Base-by-base conservation (phyloP, 2,329 filamentous ascomycete genomes). In the Epichloe glyceriae region DNA sequence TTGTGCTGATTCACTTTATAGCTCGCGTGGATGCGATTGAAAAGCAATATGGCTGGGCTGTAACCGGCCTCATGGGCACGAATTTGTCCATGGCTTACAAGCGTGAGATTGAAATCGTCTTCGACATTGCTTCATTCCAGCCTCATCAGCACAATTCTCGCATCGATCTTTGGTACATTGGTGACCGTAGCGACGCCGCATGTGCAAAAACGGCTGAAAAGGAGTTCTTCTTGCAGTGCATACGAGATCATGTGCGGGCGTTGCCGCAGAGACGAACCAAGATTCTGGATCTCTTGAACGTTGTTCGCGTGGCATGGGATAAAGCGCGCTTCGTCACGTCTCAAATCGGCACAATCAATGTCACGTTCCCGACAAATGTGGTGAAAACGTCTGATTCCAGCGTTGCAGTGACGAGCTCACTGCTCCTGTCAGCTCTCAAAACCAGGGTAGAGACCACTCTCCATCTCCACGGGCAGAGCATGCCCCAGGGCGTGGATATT, bases 191-290 rank as follows among this genome's bases (percentile, higher is more conserved):
- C 46, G 72, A 78, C 42, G 66, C 69, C n/a, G 70, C 78, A 10
- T 62, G 72, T 34, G 76, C 79, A 0, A 65, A 80, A 49, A 82
- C 80, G 1, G 74, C 76, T 0, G 85, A 85, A 61, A 83, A 81
- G 57, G 82, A 85, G 38, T 90, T 90, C 67, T 87, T 89, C 62
- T 68, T 91, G 7, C 79, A 86, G 59, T 78, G 81, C 58, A 81
- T 90, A 52, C 77, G 82, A 42, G 82, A 86, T 51, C 76, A 83
- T 51, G 69, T 87, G 41, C 79, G 83, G 46, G 76, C 72, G 1
- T 65, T 88, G 41, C 69, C 73, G 12, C 83, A 84, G 62, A 70
- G 72, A 51, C 68, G 73, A 46, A 83, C 78, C 0, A 71, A 71
- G 47, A 69, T 84, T 30, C 71, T 73, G 15, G 69, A 73, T 35